Percentiles rank a stretch among this genome's conserved stretches.
These are phyloP conservation scores for Pichia californica DNA, from an alignment of 805 yeast genomes.

Conservation along the genomic window DNA sequence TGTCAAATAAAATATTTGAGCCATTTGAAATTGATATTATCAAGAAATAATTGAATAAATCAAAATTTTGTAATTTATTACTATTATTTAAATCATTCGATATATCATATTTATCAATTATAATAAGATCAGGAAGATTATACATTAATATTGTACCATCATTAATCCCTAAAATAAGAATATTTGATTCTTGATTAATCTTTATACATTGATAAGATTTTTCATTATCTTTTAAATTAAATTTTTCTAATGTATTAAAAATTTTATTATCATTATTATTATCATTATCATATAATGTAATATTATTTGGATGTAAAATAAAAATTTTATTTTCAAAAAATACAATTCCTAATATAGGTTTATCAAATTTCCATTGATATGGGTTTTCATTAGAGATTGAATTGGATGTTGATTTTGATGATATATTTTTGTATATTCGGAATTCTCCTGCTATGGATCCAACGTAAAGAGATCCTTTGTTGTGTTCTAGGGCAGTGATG, in stretches of 20 bases:
- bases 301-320: not conserved
- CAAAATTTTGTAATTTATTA: slow-evolving; percentile 57
- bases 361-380: not conserved
- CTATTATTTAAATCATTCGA: no score
- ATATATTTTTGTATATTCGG: not conserved
- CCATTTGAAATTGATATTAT: slow-evolving; percentile 46
- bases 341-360: not conserved
- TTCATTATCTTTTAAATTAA: not conserved
- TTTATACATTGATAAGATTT: not conserved
- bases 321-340: not conserved
- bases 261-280: not conserved
- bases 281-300: not conserved
- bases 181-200: slow-evolving; percentile 1
- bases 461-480: not conserved
- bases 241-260: no score
- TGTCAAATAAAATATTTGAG: slow-evolving; percentile 48
- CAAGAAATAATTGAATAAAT: slow-evolving; percentile 36
- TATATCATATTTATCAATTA: not conserved
- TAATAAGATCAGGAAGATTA: slow-evolving; percentile 17
- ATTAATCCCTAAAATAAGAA: not conserved
- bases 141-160: not conserved
- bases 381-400: not conserved
- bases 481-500: not conserved
- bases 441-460: slow-evolving; percentile 1
- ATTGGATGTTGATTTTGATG: no score